Conservation (phyloP, 495 filamentous ascomycete species). For the Thermothielavioides terrestris region DNA sequence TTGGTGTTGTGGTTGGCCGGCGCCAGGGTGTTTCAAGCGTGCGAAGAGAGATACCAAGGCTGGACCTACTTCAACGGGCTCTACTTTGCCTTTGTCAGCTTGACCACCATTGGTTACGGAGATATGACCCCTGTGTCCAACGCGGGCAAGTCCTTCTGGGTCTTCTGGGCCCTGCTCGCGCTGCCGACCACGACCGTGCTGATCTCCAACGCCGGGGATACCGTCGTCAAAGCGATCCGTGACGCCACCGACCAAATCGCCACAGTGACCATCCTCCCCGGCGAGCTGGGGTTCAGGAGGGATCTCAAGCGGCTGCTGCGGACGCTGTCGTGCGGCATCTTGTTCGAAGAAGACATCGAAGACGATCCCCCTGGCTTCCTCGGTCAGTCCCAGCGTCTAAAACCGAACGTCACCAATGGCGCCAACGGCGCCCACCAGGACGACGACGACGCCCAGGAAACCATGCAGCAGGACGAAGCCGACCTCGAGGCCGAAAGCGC, state of each 20-base stretch:
- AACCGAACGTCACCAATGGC: conserved; percentile 10
- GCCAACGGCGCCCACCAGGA: conserved; percentile 18
- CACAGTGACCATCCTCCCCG: conserved; percentile 66
- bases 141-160: conserved; percentile 70
- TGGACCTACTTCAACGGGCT: conserved; percentile 78
- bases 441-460: conserved; percentile 5
- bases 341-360: conserved; percentile 28
- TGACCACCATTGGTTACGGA: conserved; percentile 83
- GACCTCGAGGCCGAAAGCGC: conserved; percentile 12
- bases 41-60: conserved; percentile 34
- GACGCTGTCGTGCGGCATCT: conserved; percentile 28
- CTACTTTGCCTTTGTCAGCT: conserved; percentile 71
- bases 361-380: conserved; percentile 35
- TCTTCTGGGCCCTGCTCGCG: conserved; percentile 82
- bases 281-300: conserved; percentile 45
- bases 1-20: conserved; percentile 72
- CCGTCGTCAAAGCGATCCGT: conserved; percentile 59
- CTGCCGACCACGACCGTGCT: conserved; percentile 76
- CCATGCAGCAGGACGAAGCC: conserved; percentile 11
- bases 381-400: conserved; percentile 24
- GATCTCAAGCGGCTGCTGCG: conserved; percentile 31
- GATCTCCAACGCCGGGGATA: conserved; percentile 76
- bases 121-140: conserved; percentile 64
- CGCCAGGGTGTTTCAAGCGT: conserved; percentile 57
- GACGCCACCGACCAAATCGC: conserved; percentile 64